phyloP scores from a whole-genome alignment of 2,329 filamentous ascomycete genomes.

The Hypoxylon sp. region DNA sequence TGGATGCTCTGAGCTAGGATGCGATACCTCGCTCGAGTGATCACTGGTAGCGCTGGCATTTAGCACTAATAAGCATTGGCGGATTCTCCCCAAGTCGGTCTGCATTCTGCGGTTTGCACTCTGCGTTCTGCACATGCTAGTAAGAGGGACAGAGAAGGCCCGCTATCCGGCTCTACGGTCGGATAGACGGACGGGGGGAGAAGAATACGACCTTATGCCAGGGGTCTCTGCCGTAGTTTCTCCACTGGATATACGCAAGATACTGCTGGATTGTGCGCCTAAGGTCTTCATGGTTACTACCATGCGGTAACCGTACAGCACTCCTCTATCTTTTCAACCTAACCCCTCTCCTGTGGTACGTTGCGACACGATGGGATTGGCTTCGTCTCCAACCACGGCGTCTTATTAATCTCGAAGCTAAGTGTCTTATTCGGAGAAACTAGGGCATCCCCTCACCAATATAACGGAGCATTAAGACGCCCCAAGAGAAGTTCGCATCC shows the following conservation, averaged over 20 bases:
- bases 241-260: conserved; percentile 42
- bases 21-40: conserved; percentile 33
- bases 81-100: conserved; percentile 33
- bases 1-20: conserved; percentile 25
- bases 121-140: conserved; percentile 37
- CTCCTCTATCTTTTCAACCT: conserved; percentile 27
- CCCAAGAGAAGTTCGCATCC: conserved; percentile 42
- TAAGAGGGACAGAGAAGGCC: conserved; percentile 35
- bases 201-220: conserved; percentile 33
- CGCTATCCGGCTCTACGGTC: conserved; percentile 43
- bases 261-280: conserved; percentile 20
- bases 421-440: conserved; percentile 40
- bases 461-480: conserved; percentile 28
- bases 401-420: conserved; percentile 46
- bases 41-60: conserved; percentile 33
- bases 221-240: conserved; percentile 42
- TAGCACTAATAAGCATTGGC: conserved; percentile 39
- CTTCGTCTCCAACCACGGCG: conserved; percentile 35
- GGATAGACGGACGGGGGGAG: conserved; percentile 41
- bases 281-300: conserved; percentile 30
- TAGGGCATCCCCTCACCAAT: conserved; percentile 38
- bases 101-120: conserved; percentile 35
- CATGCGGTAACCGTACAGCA: conserved; percentile 36
- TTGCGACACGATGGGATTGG: conserved; percentile 43
- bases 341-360: conserved; percentile 47